Evolutionary conservation across 2,329 filamentous ascomycete species (phyloP), one percentile per base, ranked within the genome.

Genomic region (Xylaria sp.): DNA sequence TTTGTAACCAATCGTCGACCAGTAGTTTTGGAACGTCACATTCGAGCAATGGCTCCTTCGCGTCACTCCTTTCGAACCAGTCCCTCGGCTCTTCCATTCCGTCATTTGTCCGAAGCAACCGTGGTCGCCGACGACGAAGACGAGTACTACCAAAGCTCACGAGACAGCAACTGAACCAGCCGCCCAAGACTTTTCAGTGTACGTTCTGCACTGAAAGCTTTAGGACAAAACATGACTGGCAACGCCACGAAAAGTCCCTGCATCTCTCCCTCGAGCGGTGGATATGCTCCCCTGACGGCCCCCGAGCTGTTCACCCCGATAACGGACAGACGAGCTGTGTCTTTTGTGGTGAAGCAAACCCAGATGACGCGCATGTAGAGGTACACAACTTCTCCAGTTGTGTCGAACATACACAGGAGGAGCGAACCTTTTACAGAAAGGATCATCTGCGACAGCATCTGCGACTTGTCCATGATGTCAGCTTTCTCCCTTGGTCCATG

Each of bases 141-240:
- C 75, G 77, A 62, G 74, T 76, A 8, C 71, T 76, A 0, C 69
- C 72, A 9, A 76, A 75, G 64, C 68, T 69, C 10, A 63, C 63
- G 1, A 74, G 76, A 1, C 76, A 78, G 11, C 71, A 69, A 6
- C 71, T 80, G 1, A 66, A 67, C 9, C 73, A 74, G 2, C 80
- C 79, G 2, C 74, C 80, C 59, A 83, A 83, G 67, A 83, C 82
- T 1, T 86, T 82, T 71, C 84, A 87, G 71, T 88, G 85, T 71
- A 88, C 85, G 63, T 88, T 88, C 76, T 88, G 85, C 71, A 87
- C 85, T 5, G 84, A 87, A 64, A 85, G 83, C 0, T 88, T 87
- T 72, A 78, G 84, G 65, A 87, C 84, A 2, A 88, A 88, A 70
- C 83, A 88, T 67, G 85, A 88, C 71, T 88, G 85, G 85, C 84